These are phyloP conservation scores for Ambrosiella beaveri DNA, from an alignment of 2,329 filamentous ascomycete species.

Conservation along the genomic window DNA sequence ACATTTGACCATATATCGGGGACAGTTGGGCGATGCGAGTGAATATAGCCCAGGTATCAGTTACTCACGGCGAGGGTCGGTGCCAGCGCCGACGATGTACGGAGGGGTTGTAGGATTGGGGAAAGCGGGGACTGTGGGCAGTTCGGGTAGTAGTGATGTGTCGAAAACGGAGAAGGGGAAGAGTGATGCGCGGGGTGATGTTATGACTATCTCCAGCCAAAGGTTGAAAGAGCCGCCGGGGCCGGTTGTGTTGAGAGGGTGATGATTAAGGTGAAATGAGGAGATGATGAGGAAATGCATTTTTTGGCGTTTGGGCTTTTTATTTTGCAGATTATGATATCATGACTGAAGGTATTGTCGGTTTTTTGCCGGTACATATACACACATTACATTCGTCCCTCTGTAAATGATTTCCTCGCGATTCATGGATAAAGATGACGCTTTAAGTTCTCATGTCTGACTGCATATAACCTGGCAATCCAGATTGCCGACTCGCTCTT, in stretches of 20 bases:
- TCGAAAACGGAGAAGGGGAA: background rate
- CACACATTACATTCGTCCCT: too few relatives aligned
- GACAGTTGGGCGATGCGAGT: background rate
- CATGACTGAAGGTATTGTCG: conserved; percentile 1
- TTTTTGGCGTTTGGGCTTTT: background rate
- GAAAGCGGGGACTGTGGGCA: conserved; percentile 2
- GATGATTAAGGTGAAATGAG: background rate
- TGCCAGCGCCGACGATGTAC: background rate
- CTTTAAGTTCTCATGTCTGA: too few relatives aligned
- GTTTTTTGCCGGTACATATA: too few relatives aligned
- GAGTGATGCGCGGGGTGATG: background rate
- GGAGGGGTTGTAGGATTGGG: background rate
- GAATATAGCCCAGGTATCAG: background rate
- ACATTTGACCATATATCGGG: background rate
- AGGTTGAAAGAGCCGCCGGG: background rate
- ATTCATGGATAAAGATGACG: too few relatives aligned
- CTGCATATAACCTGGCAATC: too few relatives aligned
- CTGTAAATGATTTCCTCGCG: too few relatives aligned
- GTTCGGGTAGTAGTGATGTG: background rate
- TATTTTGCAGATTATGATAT: conserved; percentile 9
- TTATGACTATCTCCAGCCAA: background rate
- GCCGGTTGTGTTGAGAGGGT: background rate
- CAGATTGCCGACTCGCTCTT: background rate
- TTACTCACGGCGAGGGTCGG: background rate
- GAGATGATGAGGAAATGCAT: background rate